These are phyloP conservation scores for Pterocarpus macrocarpus DNA, from an alignment of 306 rosid species.

Conservation along the genomic window DNA sequence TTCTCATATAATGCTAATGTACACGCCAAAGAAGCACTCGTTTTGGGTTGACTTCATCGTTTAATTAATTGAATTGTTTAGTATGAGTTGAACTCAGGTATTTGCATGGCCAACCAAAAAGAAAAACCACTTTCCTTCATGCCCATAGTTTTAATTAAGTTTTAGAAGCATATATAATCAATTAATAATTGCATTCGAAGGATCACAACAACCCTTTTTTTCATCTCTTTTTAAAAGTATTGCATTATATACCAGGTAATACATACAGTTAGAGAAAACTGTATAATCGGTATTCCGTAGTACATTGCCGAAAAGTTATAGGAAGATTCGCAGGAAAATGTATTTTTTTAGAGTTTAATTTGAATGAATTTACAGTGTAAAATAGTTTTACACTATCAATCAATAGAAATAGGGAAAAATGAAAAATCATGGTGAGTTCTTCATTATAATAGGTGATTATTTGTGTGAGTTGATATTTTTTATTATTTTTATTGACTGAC, in stretches of 20 bases:
- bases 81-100: slow-evolving; percentile 17
- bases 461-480: no score
- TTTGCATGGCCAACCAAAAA: slow-evolving; percentile 44
- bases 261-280: neutral
- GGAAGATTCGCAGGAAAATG: neutral
- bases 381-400: no score
- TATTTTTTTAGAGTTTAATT: neutral
- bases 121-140: slow-evolving; percentile 34
- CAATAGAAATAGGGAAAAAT: no score
- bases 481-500: no score
- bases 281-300: neutral
- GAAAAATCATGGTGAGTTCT: no score
- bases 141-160: slow-evolving; percentile 36
- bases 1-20: neutral
- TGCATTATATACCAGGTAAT: neutral
- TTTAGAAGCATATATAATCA: neutral
- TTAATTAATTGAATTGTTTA: neutral
- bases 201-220: slow-evolving; percentile 39
- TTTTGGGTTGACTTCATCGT: neutral
- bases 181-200: slow-evolving; percentile 13
- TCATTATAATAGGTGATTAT: no score
- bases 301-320: neutral
- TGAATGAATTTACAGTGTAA: no score
- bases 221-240: neutral
- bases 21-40: neutral